Percentiles rank a stretch among this genome's conserved stretches.
Conservation (phyloP, 2,329 filamentous ascomycete genomes). For the Emericellopsis atlantica region DNA sequence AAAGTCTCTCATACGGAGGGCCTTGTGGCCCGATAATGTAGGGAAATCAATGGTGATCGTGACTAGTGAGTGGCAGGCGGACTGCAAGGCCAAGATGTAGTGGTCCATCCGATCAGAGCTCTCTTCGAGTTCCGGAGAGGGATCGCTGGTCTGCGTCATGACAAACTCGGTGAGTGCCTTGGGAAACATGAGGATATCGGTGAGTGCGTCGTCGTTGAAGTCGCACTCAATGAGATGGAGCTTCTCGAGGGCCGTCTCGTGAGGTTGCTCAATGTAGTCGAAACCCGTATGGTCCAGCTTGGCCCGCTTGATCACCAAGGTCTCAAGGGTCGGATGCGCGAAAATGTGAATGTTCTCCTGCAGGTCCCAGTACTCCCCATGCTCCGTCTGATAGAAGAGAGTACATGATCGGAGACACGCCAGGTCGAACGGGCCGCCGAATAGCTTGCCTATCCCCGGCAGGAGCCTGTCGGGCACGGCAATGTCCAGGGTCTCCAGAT, state of each 20-base stretch:
- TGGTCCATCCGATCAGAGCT: slow-evolving; percentile 31
- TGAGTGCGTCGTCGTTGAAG: slow-evolving; percentile 28
- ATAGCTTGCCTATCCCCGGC: slow-evolving; percentile 32
- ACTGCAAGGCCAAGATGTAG: slow-evolving; percentile 29
- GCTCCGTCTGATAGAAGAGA: slow-evolving; percentile 30
- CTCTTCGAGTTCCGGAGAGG: slow-evolving; percentile 28
- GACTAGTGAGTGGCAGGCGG: slow-evolving; percentile 27
- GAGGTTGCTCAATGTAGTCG: slow-evolving; percentile 31
- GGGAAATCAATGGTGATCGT: slow-evolving; percentile 31
- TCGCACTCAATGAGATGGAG: slow-evolving; percentile 36
- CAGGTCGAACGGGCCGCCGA: slow-evolving; percentile 36
- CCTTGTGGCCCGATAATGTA: slow-evolving; percentile 21
- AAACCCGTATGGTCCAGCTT: slow-evolving; percentile 33
- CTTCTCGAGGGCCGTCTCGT: slow-evolving; percentile 28
- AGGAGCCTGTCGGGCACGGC: slow-evolving; percentile 28
- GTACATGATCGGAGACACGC: slow-evolving; percentile 32
- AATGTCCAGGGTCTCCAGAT: slow-evolving; percentile 31
- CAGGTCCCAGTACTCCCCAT: slow-evolving; percentile 34
- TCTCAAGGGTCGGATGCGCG: slow-evolving; percentile 33
- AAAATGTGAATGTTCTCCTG: slow-evolving; percentile 40
- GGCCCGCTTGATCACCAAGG: slow-evolving; percentile 28
- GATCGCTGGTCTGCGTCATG: slow-evolving; percentile 28
- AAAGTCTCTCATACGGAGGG: slow-evolving; percentile 31
- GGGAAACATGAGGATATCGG: slow-evolving; percentile 26
- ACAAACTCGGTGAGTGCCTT: slow-evolving; percentile 30